These are phyloP conservation scores for Eutypa lata DNA, from an alignment of 2,329 filamentous ascomycete genomes.

Conservation along the genomic window DNA sequence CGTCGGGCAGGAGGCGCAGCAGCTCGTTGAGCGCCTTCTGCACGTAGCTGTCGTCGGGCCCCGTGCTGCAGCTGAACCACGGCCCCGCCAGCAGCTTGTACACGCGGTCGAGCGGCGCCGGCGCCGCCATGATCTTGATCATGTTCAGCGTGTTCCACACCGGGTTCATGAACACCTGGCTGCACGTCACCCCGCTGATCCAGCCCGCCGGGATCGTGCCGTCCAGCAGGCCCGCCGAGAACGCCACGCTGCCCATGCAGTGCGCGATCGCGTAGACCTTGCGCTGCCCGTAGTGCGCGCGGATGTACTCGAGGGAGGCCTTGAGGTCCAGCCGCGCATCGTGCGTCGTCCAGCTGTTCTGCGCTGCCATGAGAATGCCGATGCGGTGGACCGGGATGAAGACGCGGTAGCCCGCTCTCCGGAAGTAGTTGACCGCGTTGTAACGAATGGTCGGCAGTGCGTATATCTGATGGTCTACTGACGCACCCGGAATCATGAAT, in stretches of 20 bases:
- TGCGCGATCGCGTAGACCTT: slow-evolving; percentile 58
- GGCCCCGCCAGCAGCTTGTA: slow-evolving; percentile 46
- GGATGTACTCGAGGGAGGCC: slow-evolving; percentile 53
- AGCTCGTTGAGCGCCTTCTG: slow-evolving; percentile 53
- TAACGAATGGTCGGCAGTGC: slow-evolving; percentile 60
- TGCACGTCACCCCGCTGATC: slow-evolving; percentile 56
- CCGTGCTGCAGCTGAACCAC: slow-evolving; percentile 54
- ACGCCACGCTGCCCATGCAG: slow-evolving; percentile 62
- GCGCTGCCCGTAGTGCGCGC: slow-evolving; percentile 29
- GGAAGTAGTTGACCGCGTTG: slow-evolving; percentile 63
- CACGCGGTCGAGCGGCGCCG: slow-evolving; percentile 46
- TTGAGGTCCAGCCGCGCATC: slow-evolving; percentile 58
- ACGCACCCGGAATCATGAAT: slow-evolving; percentile 60
- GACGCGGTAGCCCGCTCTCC: slow-evolving; percentile 56
- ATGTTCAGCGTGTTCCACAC: slow-evolving; percentile 55
- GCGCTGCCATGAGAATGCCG: slow-evolving; percentile 47
- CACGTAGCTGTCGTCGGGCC: slow-evolving; percentile 41
- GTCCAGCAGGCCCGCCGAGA: slow-evolving; percentile 57
- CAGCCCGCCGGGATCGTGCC: slow-evolving; percentile 55
- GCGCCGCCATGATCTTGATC: slow-evolving; percentile 49
- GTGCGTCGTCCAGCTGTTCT: slow-evolving; percentile 55
- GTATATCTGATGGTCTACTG: slow-evolving; percentile 62
- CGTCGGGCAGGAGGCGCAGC: slow-evolving; percentile 55
- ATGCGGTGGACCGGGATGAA: slow-evolving; percentile 58
- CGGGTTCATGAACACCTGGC: slow-evolving; percentile 63